Conservation (phyloP, 2,329 filamentous ascomycete species). For the Exophiala calicioides region DNA sequence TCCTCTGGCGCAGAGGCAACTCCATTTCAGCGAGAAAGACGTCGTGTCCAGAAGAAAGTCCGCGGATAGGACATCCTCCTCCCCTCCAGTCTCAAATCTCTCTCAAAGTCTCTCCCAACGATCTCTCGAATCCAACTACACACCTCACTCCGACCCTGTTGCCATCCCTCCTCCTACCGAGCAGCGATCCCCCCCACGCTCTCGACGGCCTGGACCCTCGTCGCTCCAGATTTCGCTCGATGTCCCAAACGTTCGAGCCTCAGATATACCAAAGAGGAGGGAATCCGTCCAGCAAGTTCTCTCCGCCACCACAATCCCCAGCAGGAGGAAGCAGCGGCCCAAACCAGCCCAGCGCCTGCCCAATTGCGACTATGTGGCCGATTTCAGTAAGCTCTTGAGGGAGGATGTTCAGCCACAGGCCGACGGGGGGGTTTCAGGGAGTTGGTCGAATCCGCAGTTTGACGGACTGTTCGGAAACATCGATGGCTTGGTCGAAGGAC, state of each 20-base stretch:
- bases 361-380: constrained; percentile 45
- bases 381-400: constrained; percentile 60
- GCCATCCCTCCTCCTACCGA: constrained; percentile 18
- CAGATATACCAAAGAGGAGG: constrained; percentile 15
- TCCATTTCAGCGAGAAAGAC: constrained; percentile 22
- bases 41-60: constrained; percentile 10
- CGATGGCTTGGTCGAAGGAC: constrained; percentile 46
- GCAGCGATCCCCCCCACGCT: neutral
- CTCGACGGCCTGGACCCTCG: constrained; percentile 15
- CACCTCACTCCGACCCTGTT: constrained; percentile 18
- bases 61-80: constrained; percentile 2
- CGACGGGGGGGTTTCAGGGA: constrained; percentile 45
- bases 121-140: constrained; percentile 3
- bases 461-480: constrained; percentile 59
- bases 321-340: constrained; percentile 45
- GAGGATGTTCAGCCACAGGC: constrained; percentile 53
- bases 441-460: constrained; percentile 49
- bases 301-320: constrained; percentile 61
- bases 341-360: constrained; percentile 43
- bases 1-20: constrained; percentile 35
- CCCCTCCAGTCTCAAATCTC: constrained; percentile 16
- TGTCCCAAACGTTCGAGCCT: neutral
- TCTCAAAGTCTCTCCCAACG: constrained; percentile 19
- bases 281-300: constrained; percentile 43
- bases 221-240: constrained; percentile 14